A percentile compares a stretch with the other conserved stretches of the same genome.
phyloP scores from a whole-genome alignment of 1,284 basidiomycete species.

The Tausonia pullulans region DNA sequence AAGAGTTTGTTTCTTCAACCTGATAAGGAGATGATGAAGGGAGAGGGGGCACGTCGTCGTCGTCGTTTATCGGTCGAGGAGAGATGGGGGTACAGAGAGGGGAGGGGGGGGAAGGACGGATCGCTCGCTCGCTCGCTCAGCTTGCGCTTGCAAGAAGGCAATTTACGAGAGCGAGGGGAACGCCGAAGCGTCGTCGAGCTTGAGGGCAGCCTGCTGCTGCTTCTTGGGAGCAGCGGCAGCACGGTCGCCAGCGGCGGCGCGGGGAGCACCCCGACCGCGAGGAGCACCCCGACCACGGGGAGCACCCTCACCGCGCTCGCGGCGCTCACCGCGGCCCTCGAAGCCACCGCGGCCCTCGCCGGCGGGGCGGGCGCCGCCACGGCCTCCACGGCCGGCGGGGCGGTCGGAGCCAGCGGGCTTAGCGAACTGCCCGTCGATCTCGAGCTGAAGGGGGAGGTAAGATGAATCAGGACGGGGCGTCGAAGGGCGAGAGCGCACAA shows the following conservation, averaged over 20 bases:
- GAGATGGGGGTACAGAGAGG: neutral
- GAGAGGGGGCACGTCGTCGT: neutral
- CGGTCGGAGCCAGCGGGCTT: conserved; percentile 41
- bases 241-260: conserved; percentile 24
- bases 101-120: neutral
- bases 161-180: conserved; percentile 57
- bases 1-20: neutral
- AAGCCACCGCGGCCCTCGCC: conserved; percentile 22
- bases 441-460: conserved; percentile 20
- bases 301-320: conserved; percentile 28
- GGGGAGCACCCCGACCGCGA: conserved; percentile 28
- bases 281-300: conserved; percentile 35
- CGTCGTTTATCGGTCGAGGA: neutral
- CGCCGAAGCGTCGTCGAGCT: conserved; percentile 63
- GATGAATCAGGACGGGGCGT: neutral
- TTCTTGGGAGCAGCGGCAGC: conserved; percentile 19
- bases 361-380: conserved; percentile 33
- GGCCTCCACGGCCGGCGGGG: conserved; percentile 46
- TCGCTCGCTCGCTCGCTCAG: neutral
- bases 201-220: conserved; percentile 34
- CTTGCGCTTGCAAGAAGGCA: neutral
- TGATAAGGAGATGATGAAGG: neutral
- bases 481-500: neutral
- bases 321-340: conserved; percentile 28
- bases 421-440: conserved; percentile 35